Conservation (phyloP, 1,284 basidiomycete species). For the Phylloboletellus chloephorus region DNA sequence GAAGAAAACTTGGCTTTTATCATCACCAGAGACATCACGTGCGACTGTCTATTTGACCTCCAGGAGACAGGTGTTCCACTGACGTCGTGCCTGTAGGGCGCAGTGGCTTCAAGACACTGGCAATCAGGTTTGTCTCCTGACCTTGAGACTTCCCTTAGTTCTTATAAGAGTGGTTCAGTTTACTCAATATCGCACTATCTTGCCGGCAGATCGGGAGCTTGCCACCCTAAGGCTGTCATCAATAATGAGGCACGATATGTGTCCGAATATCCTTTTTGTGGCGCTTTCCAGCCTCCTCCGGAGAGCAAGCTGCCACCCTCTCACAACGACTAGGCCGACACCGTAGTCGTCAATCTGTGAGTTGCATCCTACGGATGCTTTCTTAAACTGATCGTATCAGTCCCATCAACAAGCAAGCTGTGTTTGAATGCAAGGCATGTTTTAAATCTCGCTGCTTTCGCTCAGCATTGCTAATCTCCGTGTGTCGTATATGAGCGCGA, state of each 20-base stretch:
- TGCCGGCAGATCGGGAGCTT: constrained; percentile 52
- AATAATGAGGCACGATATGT: constrained; percentile 75
- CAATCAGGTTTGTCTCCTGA: constrained; percentile 50
- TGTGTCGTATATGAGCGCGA: constrained; percentile 59
- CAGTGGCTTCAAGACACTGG: constrained; percentile 73
- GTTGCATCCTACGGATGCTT: constrained; percentile 20
- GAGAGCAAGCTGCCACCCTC: constrained; percentile 60
- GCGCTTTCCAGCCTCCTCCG: constrained; percentile 71
- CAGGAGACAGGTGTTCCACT: not conserved
- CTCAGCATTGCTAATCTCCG: not conserved
- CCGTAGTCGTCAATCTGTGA: constrained; percentile 67
- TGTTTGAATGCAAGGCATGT: constrained; percentile 72
- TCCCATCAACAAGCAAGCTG: constrained; percentile 60
- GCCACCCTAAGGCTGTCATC: constrained; percentile 66
- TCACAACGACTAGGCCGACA: constrained; percentile 61
- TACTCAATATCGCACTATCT: constrained; percentile 58
- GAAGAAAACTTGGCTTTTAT: constrained; percentile 68
- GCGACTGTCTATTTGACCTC: constrained; percentile 36
- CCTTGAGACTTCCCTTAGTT: not conserved
- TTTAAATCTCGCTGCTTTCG: not conserved
- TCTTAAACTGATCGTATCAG: constrained; percentile 30
- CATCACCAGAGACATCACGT: constrained; percentile 74
- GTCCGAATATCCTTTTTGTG: constrained; percentile 66
- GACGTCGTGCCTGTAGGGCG: constrained; percentile 36
- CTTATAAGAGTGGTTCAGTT: constrained; percentile 40